Evolutionary conservation across 2,329 filamentous ascomycete species (phyloP), one percentile per base, ranked within the genome.

Genomic region (Aspergillus brunneoviolaceus): DNA sequence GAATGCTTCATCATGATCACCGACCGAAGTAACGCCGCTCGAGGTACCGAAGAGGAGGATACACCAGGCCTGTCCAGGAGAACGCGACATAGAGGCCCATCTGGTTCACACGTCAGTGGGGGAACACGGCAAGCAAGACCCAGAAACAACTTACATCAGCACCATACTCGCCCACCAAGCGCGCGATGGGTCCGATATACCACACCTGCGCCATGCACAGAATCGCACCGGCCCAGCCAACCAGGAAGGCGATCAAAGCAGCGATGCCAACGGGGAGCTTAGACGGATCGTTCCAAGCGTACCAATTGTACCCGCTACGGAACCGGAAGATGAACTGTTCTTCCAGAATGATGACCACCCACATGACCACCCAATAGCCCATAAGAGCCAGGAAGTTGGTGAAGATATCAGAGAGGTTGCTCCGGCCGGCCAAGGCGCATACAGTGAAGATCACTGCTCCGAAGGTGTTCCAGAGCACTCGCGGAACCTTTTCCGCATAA

Each of bases 171-270:
- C 85, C 85, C 19, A 88, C 81, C 55, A 81, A 72, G 51, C 76
- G 77, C 3, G 86, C 85, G 59, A 89, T 73, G 0, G 87, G 87
- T 1, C 88, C 87, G 61, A 85, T 82, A 72, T 87, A 90, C 83
- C 87, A 90, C 3, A 84, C 83, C 76, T 91, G 87, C 23, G 85
- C 84, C 87, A 90, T 90, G 60, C 82, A 87, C 50, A 89, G 70
- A 29, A 90, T 82, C 0, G 86, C 83, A 9, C 87, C 87, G 3
- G 80, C 81, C 87, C 87, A 89, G 3, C 87, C 87, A 14, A 89
- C 68, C 45, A 87, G 71, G 65, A 90, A 90, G 0, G 87, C 82
- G 2, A 79, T 66, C 7, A 88, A 74, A 0, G 86, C 87, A 0
- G 88, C 86, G 60, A 86, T 75, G 0, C 88, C 88, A 14, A 88